Evolutionary conservation across 495 filamentous ascomycete species (phyloP), one percentile per base, ranked within the genome.

Genomic region (Podospora pseudocomata): DNA sequence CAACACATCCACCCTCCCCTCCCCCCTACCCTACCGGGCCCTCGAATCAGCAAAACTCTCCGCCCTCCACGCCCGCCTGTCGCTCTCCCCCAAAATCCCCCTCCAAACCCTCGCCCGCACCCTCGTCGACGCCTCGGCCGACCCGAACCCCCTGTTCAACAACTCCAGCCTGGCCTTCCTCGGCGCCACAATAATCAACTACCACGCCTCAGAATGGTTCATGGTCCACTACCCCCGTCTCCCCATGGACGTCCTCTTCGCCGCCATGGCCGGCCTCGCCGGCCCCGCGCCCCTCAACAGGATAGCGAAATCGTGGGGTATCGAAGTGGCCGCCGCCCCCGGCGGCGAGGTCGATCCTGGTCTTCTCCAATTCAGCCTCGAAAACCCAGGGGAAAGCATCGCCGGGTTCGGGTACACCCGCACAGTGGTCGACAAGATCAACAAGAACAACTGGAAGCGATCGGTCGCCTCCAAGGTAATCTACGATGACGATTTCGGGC

Each of bases 331-430:
- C 18, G 90, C 91, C 7, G 87, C 86, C 44, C 94, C 95, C 0
- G 94, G 93, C 23, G 89, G 86, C 59, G 92, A 98, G 79, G 94
- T 98, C 65, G 94, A 99, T 77, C 91, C 94, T 1, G 96, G 95
- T 11, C 80, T 94, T n/a, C 84, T 99, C 55, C 96, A 98, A 76
- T 95, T 92, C 80, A 83, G 81, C 64, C 78, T 86, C 59, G 62
- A 89, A 49, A 77, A 81, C 39, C 85, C 90, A 1, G 90, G 90
- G 16, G 80, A 85, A 30, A 78, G 84, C 49, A 71, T 82, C 70
- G 55, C 62, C 32, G 72, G 60, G 67, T 80, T 77, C 76, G 82
- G 77, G 18, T 82, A 77, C 74, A 68, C 75, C 56, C 80, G 82
- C 27, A 71, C 74, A 13, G 77, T 81, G 68, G 59, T 73, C 1